These are phyloP conservation scores for Magnolia sinica DNA, from an alignment of 164 flowering plant species.

Conservation along the genomic window DNA sequence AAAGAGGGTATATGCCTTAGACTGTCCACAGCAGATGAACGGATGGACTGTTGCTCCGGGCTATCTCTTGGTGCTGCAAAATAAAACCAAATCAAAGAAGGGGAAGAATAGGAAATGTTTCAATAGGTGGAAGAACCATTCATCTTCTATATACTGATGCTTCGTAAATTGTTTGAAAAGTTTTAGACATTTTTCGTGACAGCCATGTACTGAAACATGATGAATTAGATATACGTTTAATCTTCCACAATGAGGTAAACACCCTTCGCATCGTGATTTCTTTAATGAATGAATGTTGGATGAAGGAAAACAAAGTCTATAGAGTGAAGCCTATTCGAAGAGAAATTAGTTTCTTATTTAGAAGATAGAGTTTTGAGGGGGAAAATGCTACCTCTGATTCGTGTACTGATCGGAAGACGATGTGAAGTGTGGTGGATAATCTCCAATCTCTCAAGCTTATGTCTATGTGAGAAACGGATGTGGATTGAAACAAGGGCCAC, in stretches of 20 bases:
- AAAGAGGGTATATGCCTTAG: conserved; percentile 32
- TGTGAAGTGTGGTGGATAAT: conserved; percentile 26
- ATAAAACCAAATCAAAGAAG: conserved; percentile 19
- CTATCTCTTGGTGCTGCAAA: conserved; percentile 31
- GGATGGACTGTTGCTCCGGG: conserved; percentile 26
- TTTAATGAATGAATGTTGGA: neutral
- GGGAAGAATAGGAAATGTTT: no score
- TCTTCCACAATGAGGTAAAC: no score
- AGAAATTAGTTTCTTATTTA: neutral
- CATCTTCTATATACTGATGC: no score
- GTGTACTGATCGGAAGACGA: conserved; percentile 36
- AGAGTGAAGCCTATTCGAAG: neutral
- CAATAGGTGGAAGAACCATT: no score
- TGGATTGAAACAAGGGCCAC: conserved; percentile 36
- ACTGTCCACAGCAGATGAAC: conserved; percentile 20
- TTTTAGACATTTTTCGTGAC: no score
- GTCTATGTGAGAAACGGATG: conserved; percentile 23
- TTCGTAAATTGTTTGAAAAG: no score
- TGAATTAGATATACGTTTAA: no score
- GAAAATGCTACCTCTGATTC: conserved; percentile 33
- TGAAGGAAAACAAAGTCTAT: neutral
- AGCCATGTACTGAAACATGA: conserved; percentile 14
- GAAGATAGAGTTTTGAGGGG: neutral
- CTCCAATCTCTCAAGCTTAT: conserved; percentile 17
- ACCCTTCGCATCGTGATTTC: neutral